phyloP scores from a whole-genome alignment of 1,284 basidiomycete genomes.

The Moniliophthora roreri region DNA sequence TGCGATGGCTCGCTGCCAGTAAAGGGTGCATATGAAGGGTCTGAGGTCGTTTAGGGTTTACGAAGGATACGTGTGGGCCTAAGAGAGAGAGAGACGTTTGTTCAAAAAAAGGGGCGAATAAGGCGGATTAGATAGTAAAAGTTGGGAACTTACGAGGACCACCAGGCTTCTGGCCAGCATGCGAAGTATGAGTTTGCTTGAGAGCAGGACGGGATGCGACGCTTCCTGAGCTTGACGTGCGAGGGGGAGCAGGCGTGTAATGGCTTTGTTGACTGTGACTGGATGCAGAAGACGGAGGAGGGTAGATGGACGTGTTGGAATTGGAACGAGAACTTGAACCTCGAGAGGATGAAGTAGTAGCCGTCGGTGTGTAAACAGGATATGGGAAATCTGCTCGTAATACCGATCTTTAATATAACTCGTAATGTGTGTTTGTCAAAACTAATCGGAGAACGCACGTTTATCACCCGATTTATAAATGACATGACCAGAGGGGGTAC shows the following conservation, averaged over 20 bases:
- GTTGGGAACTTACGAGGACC: conserved; percentile 14
- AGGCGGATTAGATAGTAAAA: background rate
- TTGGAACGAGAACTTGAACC: conserved; percentile 16
- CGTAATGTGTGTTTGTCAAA: background rate
- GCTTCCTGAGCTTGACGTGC: conserved; percentile 17
- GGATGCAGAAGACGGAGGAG: conserved; percentile 14
- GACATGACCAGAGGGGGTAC: conserved; percentile 12
- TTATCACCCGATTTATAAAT: conserved; percentile 17
- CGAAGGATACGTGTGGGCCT: conserved; percentile 41
- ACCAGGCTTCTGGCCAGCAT: conserved; percentile 8
- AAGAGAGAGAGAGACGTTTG: background rate
- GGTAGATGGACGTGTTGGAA: conserved; percentile 18
- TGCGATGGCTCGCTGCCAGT: conserved; percentile 51
- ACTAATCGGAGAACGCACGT: conserved; percentile 10
- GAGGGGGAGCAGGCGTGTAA: conserved; percentile 13
- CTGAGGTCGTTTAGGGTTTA: conserved; percentile 34
- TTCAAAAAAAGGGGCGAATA: no score
- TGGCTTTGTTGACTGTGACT: conserved; percentile 7
- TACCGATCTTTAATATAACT: background rate
- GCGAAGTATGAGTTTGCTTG: conserved; percentile 22
- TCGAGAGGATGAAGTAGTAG: conserved; percentile 10
- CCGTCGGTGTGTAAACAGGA: conserved; percentile 20
- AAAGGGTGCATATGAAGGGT: conserved; percentile 61
- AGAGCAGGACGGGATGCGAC: conserved; percentile 17
- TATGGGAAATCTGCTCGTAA: conserved; percentile 16